Conservation (phyloP, 192 early-diverging fungal species). For the Backusella circina region DNA sequence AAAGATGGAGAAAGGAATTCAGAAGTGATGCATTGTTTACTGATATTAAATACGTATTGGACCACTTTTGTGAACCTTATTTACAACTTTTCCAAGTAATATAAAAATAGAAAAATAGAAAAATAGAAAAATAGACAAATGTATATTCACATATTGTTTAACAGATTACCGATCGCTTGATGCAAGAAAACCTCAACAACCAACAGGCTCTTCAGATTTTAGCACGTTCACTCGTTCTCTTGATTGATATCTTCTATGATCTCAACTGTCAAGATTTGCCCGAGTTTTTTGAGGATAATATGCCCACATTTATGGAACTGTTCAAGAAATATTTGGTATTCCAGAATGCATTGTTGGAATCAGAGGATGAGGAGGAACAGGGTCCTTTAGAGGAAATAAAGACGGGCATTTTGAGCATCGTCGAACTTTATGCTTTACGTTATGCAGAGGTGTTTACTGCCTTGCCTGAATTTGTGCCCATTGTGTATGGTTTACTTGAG, state of each 20-base stretch:
- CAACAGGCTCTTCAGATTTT: slow-evolving; percentile 62
- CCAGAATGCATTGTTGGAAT: slow-evolving; percentile 65
- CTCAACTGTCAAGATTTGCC: slow-evolving; percentile 96
- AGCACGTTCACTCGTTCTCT: slow-evolving; percentile 68
- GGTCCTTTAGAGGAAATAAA: slow-evolving; percentile 87
- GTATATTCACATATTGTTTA: neutral
- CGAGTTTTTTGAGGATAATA: slow-evolving; percentile 94
- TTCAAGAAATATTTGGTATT: slow-evolving; percentile 90
- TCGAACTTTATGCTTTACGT: slow-evolving; percentile 83
- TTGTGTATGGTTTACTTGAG: slow-evolving; percentile 85
- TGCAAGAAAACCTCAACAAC: slow-evolving; percentile 65
- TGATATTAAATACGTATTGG: slow-evolving; percentile 91
- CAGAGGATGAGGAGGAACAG: slow-evolving; percentile 79
- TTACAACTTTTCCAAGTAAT: slow-evolving; percentile 77
- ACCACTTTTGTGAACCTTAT: slow-evolving; percentile 80
- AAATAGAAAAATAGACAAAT: neutral
- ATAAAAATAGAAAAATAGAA: neutral
- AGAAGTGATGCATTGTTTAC: slow-evolving; percentile 74
- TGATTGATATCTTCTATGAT: slow-evolving; percentile 91
- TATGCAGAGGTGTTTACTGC: slow-evolving; percentile 89
- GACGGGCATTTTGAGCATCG: slow-evolving; percentile 89
- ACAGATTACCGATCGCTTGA: slow-evolving; percentile 74
- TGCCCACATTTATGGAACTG: slow-evolving; percentile 73
- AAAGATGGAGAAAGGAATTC: slow-evolving; percentile 84
- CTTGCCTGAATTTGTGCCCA: slow-evolving; percentile 81